Evolutionary conservation across 768 basidiomycete genomes (phyloP).

Genomic region (Lactifluus hygrophoroides): DNA sequence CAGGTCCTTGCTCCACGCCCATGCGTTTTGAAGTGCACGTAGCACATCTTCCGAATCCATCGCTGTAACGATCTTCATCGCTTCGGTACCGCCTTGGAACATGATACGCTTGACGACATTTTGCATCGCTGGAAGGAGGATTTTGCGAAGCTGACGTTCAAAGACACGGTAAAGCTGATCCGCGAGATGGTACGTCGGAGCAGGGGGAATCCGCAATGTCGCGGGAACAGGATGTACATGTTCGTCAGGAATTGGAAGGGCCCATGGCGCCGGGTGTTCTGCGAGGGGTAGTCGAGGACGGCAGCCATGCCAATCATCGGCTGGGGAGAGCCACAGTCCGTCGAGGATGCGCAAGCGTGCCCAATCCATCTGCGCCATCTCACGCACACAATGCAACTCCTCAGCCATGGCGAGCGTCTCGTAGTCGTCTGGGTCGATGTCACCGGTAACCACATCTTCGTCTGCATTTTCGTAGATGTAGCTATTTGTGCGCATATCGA

Average conservation of each 20-base stretch:
- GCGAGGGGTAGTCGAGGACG: constrained; percentile 26
- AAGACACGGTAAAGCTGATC: constrained; percentile 54
- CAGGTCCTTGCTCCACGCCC: constrained; percentile 64
- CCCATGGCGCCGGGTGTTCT: constrained; percentile 58
- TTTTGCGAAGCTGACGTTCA: constrained; percentile 47
- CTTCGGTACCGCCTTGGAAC: constrained; percentile 53
- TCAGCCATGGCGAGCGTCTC: constrained; percentile 35
- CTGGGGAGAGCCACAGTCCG: constrained; percentile 68
- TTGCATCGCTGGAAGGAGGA: constrained; percentile 56
- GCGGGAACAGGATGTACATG: constrained; percentile 40
- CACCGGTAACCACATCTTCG: constrained; percentile 22
- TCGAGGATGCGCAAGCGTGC: constrained; percentile 63
- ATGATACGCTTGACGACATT: constrained; percentile 61
- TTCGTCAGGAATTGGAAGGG: constrained; percentile 25
- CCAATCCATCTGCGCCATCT: constrained; percentile 63
- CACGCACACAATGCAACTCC: constrained; percentile 37
- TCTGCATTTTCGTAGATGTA: constrained; percentile 27
- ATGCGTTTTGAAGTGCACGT: constrained; percentile 45
- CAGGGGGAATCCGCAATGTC: constrained; percentile 42
- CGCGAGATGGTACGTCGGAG: constrained; percentile 56
- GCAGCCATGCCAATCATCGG: constrained; percentile 52
- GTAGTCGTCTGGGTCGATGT: constrained; percentile 21
- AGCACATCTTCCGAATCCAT: constrained; percentile 59
- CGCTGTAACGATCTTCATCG: constrained; percentile 43
- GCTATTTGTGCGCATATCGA: constrained; percentile 30